Evolutionary conservation across 805 yeast genomes (phyloP).

Genomic region (Myxozyma sirexii): DNA sequence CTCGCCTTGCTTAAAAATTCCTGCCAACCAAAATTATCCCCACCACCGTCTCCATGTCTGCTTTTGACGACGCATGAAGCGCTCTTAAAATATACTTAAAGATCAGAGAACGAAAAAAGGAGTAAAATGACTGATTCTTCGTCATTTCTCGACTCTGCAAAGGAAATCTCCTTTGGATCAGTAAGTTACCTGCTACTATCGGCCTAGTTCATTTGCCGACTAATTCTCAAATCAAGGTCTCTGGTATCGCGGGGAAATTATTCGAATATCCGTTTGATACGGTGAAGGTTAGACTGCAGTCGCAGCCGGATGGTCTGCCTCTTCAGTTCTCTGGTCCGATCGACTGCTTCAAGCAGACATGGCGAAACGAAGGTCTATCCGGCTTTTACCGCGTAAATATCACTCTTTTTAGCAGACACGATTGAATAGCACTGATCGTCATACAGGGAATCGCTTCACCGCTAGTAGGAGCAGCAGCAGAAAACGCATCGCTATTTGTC

Average conservation of each 20-base stretch:
- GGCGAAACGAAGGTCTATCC: slow-evolving; percentile 65
- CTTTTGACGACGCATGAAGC: neutral
- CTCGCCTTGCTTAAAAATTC: too few species aligned
- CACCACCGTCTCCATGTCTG: neutral
- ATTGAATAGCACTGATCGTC: too few species aligned
- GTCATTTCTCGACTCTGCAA: neutral
- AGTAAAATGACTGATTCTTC: neutral
- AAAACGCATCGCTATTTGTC: slow-evolving; percentile 77
- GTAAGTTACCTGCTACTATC: neutral
- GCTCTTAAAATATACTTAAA: neutral
- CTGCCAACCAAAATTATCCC: too few species aligned
- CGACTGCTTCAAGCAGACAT: slow-evolving; percentile 66
- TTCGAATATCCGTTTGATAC: slow-evolving; percentile 95
- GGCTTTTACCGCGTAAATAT: slow-evolving; percentile 65
- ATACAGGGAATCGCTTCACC: slow-evolving; percentile 72
- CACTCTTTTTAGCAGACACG: too few species aligned
- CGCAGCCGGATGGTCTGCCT: slow-evolving; percentile 58
- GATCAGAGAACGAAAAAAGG: too few species aligned
- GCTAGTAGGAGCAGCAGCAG: slow-evolving; percentile 85
- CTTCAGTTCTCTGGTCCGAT: slow-evolving; percentile 59
- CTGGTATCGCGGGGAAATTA: slow-evolving; percentile 78
- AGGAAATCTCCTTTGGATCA: slow-evolving; percentile 1
- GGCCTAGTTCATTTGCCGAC: neutral
- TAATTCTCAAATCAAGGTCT: neutral
- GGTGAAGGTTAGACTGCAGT: slow-evolving; percentile 80